Conservation (phyloP, 805 yeast species). For the Kodamaea kakaduensis region DNA sequence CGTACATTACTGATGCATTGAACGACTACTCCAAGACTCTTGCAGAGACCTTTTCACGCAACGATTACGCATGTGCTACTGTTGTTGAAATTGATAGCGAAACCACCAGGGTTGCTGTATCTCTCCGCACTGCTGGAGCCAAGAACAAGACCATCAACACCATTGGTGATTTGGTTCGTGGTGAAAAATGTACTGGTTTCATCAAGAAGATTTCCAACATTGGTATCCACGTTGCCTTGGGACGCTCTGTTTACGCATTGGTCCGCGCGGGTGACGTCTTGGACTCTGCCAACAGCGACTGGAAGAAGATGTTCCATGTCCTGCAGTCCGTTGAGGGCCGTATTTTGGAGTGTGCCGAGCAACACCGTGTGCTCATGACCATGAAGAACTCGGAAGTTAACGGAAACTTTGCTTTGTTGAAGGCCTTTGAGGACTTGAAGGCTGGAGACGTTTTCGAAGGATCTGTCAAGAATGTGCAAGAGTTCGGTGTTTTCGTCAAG, state of each 20-base stretch:
- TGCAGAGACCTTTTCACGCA: constrained; percentile 44
- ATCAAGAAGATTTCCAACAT: constrained; percentile 68
- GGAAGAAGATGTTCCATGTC: constrained; percentile 73
- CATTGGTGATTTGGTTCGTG: constrained; percentile 54
- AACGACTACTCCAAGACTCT: constrained; percentile 58
- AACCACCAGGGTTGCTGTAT: constrained; percentile 55
- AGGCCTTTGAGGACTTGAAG: constrained; percentile 61
- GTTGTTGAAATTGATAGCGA: constrained; percentile 46
- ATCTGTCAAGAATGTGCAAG: constrained; percentile 68
- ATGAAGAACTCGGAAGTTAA: constrained; percentile 75
- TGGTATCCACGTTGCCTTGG: constrained; percentile 75
- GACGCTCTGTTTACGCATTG: constrained; percentile 68
- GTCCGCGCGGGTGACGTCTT: constrained; percentile 79
- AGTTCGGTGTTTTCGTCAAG: constrained; percentile 87
- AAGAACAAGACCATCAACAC: constrained; percentile 48
- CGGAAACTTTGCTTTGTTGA: constrained; percentile 59
- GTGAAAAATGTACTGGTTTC: constrained; percentile 78
- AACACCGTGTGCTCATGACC: constrained; percentile 67
- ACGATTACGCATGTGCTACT: constrained; percentile 56
- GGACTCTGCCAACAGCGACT: constrained; percentile 76
- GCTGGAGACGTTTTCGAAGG: constrained; percentile 77
- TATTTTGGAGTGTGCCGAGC: constrained; percentile 57
- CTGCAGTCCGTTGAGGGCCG: constrained; percentile 76
- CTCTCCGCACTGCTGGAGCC: constrained; percentile 54
- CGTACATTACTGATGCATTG: constrained; percentile 74